A percentile compares a stretch with the other conserved stretches of the same genome.
Evolutionary conservation across 306 rosid species (phyloP).

Genomic region (Clitoria ternatea): DNA sequence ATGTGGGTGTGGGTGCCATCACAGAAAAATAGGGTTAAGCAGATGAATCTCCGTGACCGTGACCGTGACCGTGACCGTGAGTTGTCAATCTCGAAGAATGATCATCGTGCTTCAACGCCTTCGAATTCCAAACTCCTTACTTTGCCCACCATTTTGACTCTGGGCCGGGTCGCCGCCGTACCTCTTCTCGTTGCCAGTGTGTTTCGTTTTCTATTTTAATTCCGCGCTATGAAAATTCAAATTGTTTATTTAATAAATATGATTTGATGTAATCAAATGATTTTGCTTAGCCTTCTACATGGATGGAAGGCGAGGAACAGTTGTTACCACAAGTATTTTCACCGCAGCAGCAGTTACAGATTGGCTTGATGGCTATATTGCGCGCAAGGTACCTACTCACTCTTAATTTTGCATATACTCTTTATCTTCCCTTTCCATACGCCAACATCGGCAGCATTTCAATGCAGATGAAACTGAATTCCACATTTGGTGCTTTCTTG

Average conservation of each 20-base stretch:
- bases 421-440: background rate
- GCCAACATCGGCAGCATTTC: background rate
- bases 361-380: slow-evolving; percentile 98
- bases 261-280: background rate
- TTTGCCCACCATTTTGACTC: slow-evolving; percentile 83
- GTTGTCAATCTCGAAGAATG: slow-evolving; percentile 32
- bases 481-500: slow-evolving; percentile 92
- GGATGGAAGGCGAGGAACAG: slow-evolving; percentile 83
- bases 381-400: slow-evolving; percentile 61
- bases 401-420: background rate
- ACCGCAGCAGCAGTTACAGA: slow-evolving; percentile 83
- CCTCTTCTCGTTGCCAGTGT: slow-evolving; percentile 70
- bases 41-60: slow-evolving; percentile 41
- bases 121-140: slow-evolving; percentile 64
- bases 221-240: too few species aligned
- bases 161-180: slow-evolving; percentile 83
- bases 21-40: slow-evolving; percentile 58
- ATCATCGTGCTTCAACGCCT: slow-evolving; percentile 28
- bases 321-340: slow-evolving; percentile 76
- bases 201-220: slow-evolving; percentile 1
- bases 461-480: slow-evolving; percentile 78
- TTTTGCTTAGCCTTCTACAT: slow-evolving; percentile 59
- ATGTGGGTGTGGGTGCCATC: slow-evolving; percentile 31
- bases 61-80: slow-evolving; percentile 36
- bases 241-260: too few species aligned